Evolutionary conservation across 2,329 filamentous ascomycete genomes (phyloP).

Genomic region (Colletotrichum spinosum): DNA sequence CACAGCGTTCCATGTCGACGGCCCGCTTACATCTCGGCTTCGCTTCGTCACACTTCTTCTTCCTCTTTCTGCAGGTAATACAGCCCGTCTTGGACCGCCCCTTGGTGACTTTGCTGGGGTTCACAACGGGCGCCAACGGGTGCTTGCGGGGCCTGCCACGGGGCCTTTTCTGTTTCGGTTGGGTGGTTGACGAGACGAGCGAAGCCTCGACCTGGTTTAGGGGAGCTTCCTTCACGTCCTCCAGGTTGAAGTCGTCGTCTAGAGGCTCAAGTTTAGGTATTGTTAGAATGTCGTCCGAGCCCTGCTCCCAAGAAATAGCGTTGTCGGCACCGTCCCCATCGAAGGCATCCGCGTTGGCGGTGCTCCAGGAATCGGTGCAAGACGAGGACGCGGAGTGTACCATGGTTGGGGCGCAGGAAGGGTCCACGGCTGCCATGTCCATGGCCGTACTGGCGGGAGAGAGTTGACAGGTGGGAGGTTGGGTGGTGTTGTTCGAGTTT

Average conservation of each 20-base stretch:
- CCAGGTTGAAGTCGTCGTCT: conserved; percentile 67
- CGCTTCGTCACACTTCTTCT: conserved; percentile 79
- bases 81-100: conserved; percentile 78
- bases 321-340: conserved; percentile 52
- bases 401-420: conserved; percentile 55
- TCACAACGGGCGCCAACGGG: conserved; percentile 69
- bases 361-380: conserved; percentile 58
- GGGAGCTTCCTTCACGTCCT: conserved; percentile 61
- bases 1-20: not conserved
- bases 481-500: conserved; percentile 43
- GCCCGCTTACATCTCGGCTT: conserved; percentile 71
- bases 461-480: conserved; percentile 59
- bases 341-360: conserved; percentile 49
- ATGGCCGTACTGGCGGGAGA: conserved; percentile 66
- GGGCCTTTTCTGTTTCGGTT: conserved; percentile 69
- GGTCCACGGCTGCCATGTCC: conserved; percentile 52
- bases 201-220: conserved; percentile 41
- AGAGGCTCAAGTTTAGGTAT: conserved; percentile 68
- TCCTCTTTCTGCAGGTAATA: conserved; percentile 74
- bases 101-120: conserved; percentile 79
- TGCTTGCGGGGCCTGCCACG: conserved; percentile 88
- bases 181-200: conserved; percentile 34
- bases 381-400: conserved; percentile 60
- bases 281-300: conserved; percentile 57
- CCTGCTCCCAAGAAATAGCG: conserved; percentile 60